Conservation (phyloP, 2,329 filamentous ascomycete genomes). For the Phialophora chinensis region DNA sequence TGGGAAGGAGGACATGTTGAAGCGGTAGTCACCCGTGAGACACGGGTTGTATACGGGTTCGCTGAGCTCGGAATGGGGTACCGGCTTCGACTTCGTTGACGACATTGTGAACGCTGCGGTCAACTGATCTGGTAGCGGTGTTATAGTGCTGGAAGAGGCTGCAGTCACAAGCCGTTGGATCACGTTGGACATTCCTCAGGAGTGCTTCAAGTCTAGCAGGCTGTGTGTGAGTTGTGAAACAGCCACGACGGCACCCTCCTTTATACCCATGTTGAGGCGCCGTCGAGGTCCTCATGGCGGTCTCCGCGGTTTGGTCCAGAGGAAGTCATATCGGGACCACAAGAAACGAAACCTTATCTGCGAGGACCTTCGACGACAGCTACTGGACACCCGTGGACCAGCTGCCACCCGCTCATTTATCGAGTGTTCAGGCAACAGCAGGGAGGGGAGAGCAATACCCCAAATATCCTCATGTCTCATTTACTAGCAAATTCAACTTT, state of each 20-base stretch:
- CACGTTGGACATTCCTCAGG: neutral
- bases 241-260: neutral
- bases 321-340: neutral
- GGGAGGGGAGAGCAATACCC: neutral
- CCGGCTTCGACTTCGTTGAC: neutral
- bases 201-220: neutral
- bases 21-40: neutral
- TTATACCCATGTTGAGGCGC: neutral
- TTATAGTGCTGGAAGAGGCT: neutral
- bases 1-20: neutral
- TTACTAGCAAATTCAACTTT: neutral
- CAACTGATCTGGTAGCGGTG: neutral
- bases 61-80: neutral
- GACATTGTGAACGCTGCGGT: neutral
- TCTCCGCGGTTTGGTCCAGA: neutral
- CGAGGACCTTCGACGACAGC: neutral
- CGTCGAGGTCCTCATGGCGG: neutral
- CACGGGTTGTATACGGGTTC: neutral
- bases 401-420: neutral
- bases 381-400: neutral
- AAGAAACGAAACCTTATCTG: neutral
- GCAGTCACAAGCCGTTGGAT: neutral
- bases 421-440: neutral
- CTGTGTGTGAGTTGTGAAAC: neutral
- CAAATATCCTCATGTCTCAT: neutral